Base-by-base conservation (phyloP, 2,329 filamentous ascomycete species). In the Coniochaeta prunicola region DNA sequence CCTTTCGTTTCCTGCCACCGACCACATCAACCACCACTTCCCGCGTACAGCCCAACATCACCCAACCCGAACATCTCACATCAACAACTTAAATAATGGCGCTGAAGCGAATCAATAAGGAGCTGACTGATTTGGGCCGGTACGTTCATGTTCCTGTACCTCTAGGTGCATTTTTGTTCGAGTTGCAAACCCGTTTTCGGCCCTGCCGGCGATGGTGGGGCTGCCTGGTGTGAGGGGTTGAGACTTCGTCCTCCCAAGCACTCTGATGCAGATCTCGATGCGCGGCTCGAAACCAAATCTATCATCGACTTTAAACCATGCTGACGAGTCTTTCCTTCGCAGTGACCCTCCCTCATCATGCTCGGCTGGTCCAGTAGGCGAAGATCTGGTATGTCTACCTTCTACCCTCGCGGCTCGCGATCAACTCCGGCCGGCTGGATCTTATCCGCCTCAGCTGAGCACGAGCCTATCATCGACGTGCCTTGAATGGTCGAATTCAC, bases 291-390 rank as follows among this genome's bases (percentile, higher is more conserved):
- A 8, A 45, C n/a, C 3, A 12, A 45, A 45, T 21, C 53, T 55
- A 33, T 7, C 21, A 19, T 42, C 13, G 7, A 24, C 26, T 24
- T 54, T 50, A 45, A 17, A 19, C 7, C 4, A 62, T 65, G 65
- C 71, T 76, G 64, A 74, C 62, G 36, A 66, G 45, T 60, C 60
- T 56, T 61, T 30, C n/a, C 58, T 61, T 62, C 65, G 64, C 69
- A 97, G 94, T 81, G 94, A 99, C 76, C 94, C 94, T 74, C 94
- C 94, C 73, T 97, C 94, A 61, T 97, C 93, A 68, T 99, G 94
- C 87, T 97, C 93, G 74, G 94, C 94, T 70, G 94, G 94, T 66
- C 94, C 94, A 68, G 88, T 96, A 71, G 92, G 92, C 76, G 93
- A 97, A 82, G 94, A 99, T 82, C 78, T 99, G 86, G 94, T 97